Percentiles rank a stretch among this genome's conserved stretches.
phyloP scores from a whole-genome alignment of 1,284 basidiomycete genomes.

The Trichosporon coremiiforme region DNA sequence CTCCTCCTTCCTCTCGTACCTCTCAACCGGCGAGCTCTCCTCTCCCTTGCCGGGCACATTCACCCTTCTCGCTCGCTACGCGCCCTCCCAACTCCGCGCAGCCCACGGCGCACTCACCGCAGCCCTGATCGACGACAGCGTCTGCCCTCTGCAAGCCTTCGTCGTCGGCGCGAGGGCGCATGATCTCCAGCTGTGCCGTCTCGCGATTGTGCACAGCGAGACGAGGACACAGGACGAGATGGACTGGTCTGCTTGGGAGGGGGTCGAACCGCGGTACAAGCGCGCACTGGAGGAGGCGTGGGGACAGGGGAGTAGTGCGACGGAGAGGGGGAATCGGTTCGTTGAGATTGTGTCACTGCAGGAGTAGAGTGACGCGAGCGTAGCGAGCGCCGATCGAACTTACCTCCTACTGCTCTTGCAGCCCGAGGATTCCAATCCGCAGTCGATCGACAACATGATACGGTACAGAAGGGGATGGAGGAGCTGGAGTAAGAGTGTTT shows the following conservation, averaged over 20 bases:
- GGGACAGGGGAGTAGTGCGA: constrained; percentile 9
- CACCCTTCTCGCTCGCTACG: constrained; percentile 19
- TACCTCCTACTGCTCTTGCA: no score
- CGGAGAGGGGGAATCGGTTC: constrained; percentile 26
- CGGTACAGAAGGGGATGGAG: no score
- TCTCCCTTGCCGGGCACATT: constrained; percentile 2
- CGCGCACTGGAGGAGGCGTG: constrained; percentile 20
- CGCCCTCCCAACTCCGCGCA: constrained; percentile 16
- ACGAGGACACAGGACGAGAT: constrained; percentile 18
- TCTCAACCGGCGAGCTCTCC: constrained; percentile 17
- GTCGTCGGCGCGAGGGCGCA: constrained; percentile 26
- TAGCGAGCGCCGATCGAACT: neutral
- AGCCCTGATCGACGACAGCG: constrained; percentile 25
- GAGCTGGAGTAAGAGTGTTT: no score
- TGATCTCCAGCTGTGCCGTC: constrained; percentile 30
- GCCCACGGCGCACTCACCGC: constrained; percentile 22
- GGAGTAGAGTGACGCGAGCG: neutral
- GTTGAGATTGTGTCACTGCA: constrained; percentile 20
- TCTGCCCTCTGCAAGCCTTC: constrained; percentile 28
- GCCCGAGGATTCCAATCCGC: no score
- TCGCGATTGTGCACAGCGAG: constrained; percentile 30
- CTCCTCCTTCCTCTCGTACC: constrained; percentile 21
- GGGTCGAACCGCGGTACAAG: constrained; percentile 8
- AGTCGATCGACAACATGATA: no score
- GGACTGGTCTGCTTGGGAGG: constrained; percentile 11